Base-by-base conservation (phyloP, 306 rosid species). In the Amphicarpaea edgeworthii region DNA sequence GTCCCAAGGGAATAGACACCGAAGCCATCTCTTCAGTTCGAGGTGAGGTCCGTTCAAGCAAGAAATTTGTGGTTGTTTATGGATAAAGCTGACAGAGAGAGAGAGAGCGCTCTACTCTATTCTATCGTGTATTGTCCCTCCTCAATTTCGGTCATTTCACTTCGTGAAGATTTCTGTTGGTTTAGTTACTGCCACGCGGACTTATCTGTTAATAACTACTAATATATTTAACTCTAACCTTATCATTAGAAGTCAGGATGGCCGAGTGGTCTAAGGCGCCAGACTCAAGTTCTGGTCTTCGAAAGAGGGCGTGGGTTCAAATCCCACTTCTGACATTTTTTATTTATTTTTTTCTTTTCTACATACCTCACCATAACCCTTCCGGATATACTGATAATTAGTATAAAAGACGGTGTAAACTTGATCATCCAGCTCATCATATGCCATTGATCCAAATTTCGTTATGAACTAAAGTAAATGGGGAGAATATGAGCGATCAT, bases 11-110 rank as follows among this genome's bases (percentile, higher is more conserved):
- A 75, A 86, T 79, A 17, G 92, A 85, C 30, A 77, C 69, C 72
- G 91, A 64, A 78, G 78, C 96, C 97, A 90, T 91, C 3, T 91
- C 3, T 54, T 64, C 20, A 58, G 37, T 57, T 34, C 4, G 7
- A 34, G 37, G 51, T 19, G 54, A 60, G 16, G 38, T 12, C 4
- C 41, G 40, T 38, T 55, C 1, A 24, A 20, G 2, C 12, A 17
- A 63, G 4, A 11, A 11, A 46, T n/a, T 54, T 24, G 46, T 49
- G 41, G 83, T 30, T 24, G 1, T 12, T 5, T 62, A 55, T 58
- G 73, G 90, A 83, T 83, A 76, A 68, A 55, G 37, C 37, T 3
- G 6, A 30, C 0, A 0, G 37, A 30, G 60, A 19, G 12, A 12
- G 14, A 54, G 32, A 1, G n/a, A 53, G 30, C 7, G n/a, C n/a